These are phyloP conservation scores for Pisolithus microcarpus DNA, from an alignment of 768 basidiomycete genomes.

Conservation along the genomic window DNA sequence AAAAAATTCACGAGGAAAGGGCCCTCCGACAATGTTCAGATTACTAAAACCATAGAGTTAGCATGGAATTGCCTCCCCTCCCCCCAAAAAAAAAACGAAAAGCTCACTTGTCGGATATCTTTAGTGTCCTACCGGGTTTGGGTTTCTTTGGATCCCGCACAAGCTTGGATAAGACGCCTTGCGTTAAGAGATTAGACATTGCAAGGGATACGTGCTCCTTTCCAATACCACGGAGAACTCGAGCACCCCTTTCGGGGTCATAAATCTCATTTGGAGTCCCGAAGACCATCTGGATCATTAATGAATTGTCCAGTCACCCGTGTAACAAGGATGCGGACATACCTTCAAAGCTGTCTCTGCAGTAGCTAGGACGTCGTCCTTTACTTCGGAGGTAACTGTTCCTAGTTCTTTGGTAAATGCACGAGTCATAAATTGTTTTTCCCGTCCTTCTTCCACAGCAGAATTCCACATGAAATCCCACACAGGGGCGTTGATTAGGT, in stretches of 20 bases:
- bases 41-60: slow-evolving; percentile 41
- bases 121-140: slow-evolving; percentile 66
- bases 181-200: slow-evolving; percentile 51
- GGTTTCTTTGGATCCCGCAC: slow-evolving; percentile 55
- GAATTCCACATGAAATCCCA: slow-evolving; percentile 77
- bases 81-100: no score
- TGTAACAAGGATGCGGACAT: not conserved
- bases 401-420: slow-evolving; percentile 44
- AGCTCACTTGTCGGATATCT: slow-evolving; percentile 64
- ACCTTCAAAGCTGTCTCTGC: slow-evolving; percentile 75
- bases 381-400: slow-evolving; percentile 13
- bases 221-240: slow-evolving; percentile 50
- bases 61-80: not conserved
- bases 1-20: slow-evolving; percentile 55
- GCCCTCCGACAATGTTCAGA: slow-evolving; percentile 58
- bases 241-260: slow-evolving; percentile 49
- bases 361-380: slow-evolving; percentile 37
- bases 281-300: slow-evolving; percentile 57
- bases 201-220: slow-evolving; percentile 48
- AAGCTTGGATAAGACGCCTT: slow-evolving; percentile 60
- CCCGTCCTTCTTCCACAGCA: slow-evolving; percentile 66
- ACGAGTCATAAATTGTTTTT: slow-evolving; percentile 55
- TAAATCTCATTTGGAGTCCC: slow-evolving; percentile 68
- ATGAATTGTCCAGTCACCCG: not conserved
- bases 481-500: slow-evolving; percentile 31